Conservation (phyloP, 176 grass and related monocot species). For the Cocos nucifera region DNA sequence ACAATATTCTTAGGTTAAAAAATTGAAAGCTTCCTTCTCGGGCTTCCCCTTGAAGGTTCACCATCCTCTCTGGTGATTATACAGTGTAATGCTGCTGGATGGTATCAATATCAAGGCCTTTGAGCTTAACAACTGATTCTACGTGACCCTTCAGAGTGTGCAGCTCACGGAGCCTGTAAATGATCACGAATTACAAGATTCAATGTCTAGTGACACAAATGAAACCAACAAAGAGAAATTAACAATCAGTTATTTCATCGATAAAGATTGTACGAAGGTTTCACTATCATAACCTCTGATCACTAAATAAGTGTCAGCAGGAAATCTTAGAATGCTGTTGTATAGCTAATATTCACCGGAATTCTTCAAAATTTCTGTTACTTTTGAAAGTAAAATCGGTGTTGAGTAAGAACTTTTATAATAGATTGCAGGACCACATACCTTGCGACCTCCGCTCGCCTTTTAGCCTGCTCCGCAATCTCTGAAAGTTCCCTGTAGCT, state of each 20-base stretch:
- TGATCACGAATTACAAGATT: not conserved
- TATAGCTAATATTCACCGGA: too few relatives aligned
- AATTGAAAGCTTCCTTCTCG: too few relatives aligned
- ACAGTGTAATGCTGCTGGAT: conserved; percentile 24
- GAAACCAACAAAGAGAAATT: too few relatives aligned
- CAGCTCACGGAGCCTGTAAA: conserved; percentile 16
- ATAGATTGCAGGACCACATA: not conserved
- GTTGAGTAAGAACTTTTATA: not conserved
- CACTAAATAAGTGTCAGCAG: too few relatives aligned
- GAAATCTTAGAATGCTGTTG: too few relatives aligned
- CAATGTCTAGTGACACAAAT: not conserved
- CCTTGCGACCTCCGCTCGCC: conserved; percentile 17
- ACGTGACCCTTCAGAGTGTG: conserved; percentile 15
- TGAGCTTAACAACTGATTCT: conserved; percentile 21
- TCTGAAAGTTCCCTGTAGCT: conserved; percentile 16
- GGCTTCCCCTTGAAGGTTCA: not conserved
- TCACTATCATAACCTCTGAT: too few relatives aligned
- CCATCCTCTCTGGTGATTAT: not conserved
- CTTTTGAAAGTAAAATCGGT: too few relatives aligned
- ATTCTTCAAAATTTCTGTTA: too few relatives aligned
- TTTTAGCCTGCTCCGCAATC: conserved; percentile 13
- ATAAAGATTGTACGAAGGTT: too few relatives aligned
- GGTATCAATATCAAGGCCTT: conserved; percentile 17
- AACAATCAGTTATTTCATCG: too few relatives aligned
- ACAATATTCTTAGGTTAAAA: too few relatives aligned